Base-by-base conservation (phyloP, 768 basidiomycete genomes). In the Lentinula aciculospora region DNA sequence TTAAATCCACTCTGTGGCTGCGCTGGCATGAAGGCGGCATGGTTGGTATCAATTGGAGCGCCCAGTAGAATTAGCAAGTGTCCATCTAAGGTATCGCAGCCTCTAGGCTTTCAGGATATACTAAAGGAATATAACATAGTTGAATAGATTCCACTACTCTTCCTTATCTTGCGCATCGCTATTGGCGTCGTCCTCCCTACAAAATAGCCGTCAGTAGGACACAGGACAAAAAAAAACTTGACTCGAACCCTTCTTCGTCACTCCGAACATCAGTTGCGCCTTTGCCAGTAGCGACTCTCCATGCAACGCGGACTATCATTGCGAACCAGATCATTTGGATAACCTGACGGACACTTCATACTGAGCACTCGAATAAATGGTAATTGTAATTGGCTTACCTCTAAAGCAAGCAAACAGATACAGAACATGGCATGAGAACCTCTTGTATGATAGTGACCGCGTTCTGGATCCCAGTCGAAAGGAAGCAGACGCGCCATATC, bases 181-280 rank as follows among this genome's bases (percentile, higher is more conserved):
- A 23, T 44, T 21, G 19, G 21, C 19, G 17, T 56, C 54, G 15
- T 46, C 29, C 4, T 32, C 40, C 17, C 40, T 44, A 29, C 3
- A 45, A 27, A 21, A 21, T 32, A 37, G 31, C 7, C 17, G 54
- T 56, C 21, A 45, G 54, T 27, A 42, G 6, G 13, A 29, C 12
- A 21, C n/a, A 42, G 25, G n/a, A 19, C 21, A 45, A 10, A n/a
- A n/a, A n/a, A n/a, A n/a, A n/a, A 39, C 21, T n/a, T 3, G 36
- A 6, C 36, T 27, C 42, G 12, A 31, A 56, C 54, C 46, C 56
- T 66, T 93, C 92, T 60, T 91, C 89, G 60, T 97, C 95, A 65
- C 92, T 94, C 60, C 95, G 81, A 21, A 77, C 79, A 62, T 98
- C 96, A 29, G 91, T 84, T 2, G 93, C 94, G 8, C 85, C 88